phyloP scores from a whole-genome alignment of 345 rosid genomes.

The Aegle marmelos region DNA sequence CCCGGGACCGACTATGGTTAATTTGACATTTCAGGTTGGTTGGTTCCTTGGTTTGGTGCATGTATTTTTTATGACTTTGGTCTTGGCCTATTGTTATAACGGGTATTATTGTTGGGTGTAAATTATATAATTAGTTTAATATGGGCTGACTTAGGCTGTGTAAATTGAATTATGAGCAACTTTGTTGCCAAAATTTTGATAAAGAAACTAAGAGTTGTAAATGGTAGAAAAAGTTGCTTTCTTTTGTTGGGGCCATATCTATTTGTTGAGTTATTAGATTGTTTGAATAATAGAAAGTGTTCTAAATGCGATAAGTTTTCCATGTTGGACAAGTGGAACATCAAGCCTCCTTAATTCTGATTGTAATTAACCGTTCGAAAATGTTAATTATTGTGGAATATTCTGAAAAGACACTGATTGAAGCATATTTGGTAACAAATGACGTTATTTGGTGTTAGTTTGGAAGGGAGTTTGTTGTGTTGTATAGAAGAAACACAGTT shows the following conservation, averaged over 20 bases:
- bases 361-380: neutral
- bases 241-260: neutral
- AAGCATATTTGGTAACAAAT: neutral
- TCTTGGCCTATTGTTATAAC: neutral
- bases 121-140: conserved; percentile 1
- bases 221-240: neutral
- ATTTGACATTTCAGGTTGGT: conserved; percentile 78
- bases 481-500: neutral
- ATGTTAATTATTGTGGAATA: conserved; percentile 3
- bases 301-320: neutral
- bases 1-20: conserved; percentile 64
- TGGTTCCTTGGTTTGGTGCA: neutral
- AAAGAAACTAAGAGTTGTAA: neutral
- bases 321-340: conserved; percentile 5
- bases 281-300: neutral
- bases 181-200: neutral
- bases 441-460: neutral
- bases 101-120: neutral
- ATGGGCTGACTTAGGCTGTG: neutral
- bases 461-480: conserved; percentile 3
- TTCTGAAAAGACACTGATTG: neutral
- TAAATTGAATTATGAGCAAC: neutral
- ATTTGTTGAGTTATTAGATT: neutral
- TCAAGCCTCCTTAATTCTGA: neutral
- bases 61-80: conserved; percentile 18